Conservation (phyloP, 1,139 yeast genomes). For the Lodderomyces beijingensis region DNA sequence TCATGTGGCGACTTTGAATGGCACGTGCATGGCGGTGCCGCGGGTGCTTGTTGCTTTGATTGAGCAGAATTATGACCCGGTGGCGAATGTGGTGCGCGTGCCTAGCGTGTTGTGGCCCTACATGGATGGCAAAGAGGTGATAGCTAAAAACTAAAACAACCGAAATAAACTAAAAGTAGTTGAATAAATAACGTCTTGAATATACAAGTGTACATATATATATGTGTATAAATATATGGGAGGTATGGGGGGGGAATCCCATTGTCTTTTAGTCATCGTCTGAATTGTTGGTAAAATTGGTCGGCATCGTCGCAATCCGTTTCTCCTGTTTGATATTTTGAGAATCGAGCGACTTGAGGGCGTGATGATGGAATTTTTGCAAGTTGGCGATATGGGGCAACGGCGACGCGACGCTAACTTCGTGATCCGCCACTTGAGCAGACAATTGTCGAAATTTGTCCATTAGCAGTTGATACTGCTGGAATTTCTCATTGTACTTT, state of each 20-base stretch:
- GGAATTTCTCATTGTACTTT: slow-evolving; percentile 25
- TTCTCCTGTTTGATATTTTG: slow-evolving; percentile 13
- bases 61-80: slow-evolving; percentile 75
- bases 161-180: too few species aligned
- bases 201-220: background rate
- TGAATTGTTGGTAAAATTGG: slow-evolving; percentile 18
- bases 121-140: slow-evolving; percentile 53
- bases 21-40: slow-evolving; percentile 96
- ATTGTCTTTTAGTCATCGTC: slow-evolving; percentile 16
- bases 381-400: slow-evolving; percentile 18
- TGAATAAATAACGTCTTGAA: background rate
- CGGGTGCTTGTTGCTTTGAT: slow-evolving; percentile 82
- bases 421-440: slow-evolving; percentile 7
- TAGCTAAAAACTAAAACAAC: slow-evolving; percentile 5
- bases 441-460: slow-evolving; percentile 22
- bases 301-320: slow-evolving; percentile 33
- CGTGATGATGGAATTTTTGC: slow-evolving; percentile 27
- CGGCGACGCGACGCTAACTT: background rate
- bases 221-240: slow-evolving; percentile 17
- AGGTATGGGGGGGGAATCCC: slow-evolving; percentile 10
- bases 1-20: slow-evolving; percentile 82
- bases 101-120: slow-evolving; percentile 66
- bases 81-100: slow-evolving; percentile 48
- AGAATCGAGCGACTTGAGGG: slow-evolving; percentile 19
- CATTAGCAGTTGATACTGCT: slow-evolving; percentile 21